Conservation (phyloP, 306 rosid species). For the Fragaria vesca region DNA sequence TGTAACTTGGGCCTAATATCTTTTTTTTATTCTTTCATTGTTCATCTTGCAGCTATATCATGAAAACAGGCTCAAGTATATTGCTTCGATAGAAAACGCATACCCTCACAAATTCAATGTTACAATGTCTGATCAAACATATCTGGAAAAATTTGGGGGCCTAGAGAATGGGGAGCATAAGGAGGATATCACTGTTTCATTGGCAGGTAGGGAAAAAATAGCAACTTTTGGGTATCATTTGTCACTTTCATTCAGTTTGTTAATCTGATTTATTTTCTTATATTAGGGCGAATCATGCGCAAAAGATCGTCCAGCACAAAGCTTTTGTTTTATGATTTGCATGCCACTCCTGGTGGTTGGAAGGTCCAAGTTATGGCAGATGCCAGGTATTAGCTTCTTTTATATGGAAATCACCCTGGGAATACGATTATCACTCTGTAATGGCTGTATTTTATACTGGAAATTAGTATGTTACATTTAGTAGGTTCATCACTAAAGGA, state of each 20-base stretch:
- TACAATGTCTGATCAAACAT: constrained; percentile 50
- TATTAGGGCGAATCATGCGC: constrained; percentile 56
- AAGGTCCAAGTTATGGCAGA: constrained; percentile 91
- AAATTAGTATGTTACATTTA: not conserved
- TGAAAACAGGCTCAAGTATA: constrained; percentile 75
- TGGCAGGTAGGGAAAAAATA: constrained; percentile 51
- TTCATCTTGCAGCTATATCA: constrained; percentile 65
- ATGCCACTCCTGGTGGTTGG: constrained; percentile 36
- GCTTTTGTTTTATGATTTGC: constrained; percentile 74
- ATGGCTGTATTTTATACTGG: not conserved
- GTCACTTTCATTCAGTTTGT: not conserved
- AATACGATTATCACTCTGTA: not conserved
- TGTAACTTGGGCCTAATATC: not conserved
- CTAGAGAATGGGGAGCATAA: constrained; percentile 70
- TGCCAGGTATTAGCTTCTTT: constrained; percentile 52
- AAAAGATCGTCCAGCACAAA: constrained; percentile 70
- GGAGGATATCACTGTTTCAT: constrained; percentile 57
- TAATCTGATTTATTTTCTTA: not conserved
- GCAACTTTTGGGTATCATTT: not conserved
- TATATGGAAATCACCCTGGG: not conserved
- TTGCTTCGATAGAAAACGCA: constrained; percentile 57
- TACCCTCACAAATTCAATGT: constrained; percentile 82
- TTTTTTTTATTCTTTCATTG: constrained; percentile 3
- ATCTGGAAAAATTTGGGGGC: constrained; percentile 43
- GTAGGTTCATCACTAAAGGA: not conserved